Conservation (phyloP, 148 eudicot genomes). For the Heliosperma pusillum region DNA sequence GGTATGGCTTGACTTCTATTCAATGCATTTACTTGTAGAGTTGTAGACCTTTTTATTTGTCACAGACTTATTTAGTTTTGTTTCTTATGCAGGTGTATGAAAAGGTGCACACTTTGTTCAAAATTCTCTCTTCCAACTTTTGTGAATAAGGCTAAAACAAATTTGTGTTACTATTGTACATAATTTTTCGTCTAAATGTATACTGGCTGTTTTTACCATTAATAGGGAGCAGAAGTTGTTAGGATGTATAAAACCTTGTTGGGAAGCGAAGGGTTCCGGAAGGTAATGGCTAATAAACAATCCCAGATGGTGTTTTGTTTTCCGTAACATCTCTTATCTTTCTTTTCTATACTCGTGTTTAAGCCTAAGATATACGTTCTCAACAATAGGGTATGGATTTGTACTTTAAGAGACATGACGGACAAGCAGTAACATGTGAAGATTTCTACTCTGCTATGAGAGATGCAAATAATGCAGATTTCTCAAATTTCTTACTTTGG, state of each 20-base stretch:
- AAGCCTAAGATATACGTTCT: constrained; percentile 9
- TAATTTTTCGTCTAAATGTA: background rate
- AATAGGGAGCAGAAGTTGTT: constrained; percentile 98
- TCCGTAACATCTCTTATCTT: background rate
- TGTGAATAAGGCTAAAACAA: background rate
- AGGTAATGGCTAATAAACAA: constrained; percentile 61
- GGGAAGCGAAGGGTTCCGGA: constrained; percentile 82
- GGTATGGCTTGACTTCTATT: constrained; percentile 48
- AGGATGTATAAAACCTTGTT: constrained; percentile 98
- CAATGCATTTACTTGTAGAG: background rate
- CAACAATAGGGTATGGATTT: constrained; percentile 81
- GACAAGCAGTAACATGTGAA: constrained; percentile 98
- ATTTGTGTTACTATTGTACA: background rate
- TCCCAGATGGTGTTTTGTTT: background rate
- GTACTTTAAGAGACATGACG: constrained; percentile 94
- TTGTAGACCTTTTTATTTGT: constrained; percentile 3
- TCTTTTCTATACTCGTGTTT: background rate
- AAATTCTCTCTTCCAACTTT: constrained; percentile 4
- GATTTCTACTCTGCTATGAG: constrained; percentile 95
- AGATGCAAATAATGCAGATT: constrained; percentile 93
- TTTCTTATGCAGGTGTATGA: constrained; percentile 70
- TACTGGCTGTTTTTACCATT: constrained; percentile 8
- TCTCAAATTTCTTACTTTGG: constrained; percentile 89
- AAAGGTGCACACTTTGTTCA: constrained; percentile 45
- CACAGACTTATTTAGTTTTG: constrained; percentile 17